Base-by-base conservation (phyloP, 257 asterid genomes). In the Gentiana straminea region DNA sequence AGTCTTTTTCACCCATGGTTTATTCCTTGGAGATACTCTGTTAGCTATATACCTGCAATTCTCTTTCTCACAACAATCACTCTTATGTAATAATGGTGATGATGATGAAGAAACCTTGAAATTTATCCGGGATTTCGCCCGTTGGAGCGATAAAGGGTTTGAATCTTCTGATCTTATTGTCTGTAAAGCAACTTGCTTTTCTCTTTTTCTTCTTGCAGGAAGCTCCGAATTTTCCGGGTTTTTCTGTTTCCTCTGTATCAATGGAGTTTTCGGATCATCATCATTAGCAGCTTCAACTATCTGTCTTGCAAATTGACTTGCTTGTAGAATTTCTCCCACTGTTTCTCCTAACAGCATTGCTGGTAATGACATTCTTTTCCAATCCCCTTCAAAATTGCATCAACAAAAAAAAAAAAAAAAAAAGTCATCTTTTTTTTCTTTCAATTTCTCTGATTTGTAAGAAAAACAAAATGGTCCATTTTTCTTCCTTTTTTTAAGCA, bases 291-390 rank as follows among this genome's bases (percentile, higher is more conserved):
- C 78, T 53, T 77, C 74, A 9, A 80, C 94, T 49, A 83, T 67
- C 33, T 63, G 76, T 65, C 77, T 75, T 4, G 94, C 97, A 57
- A 86, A 85, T 65, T 80, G 81, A 50, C 84, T 78, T 50, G 95
- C 91, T 69, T 81, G 82, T 10, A 85, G 52, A 38, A 89, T 84
- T 66, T 89, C 97, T 46, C 80, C 84, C 61, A 89, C 76, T 4
- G 97, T 89, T 52, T 85, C 97, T n/a, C 87, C 94, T 36, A 89
- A 59, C 1, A 89, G 82, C 97, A 89, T 89, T 61, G 97, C 97
- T 36, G 97, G 95, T 55, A 89, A 61, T 7, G 97, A 77, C 97
- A 84, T 83, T 74, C 86, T 61, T 66, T 60, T 67, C 97, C 94
- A 84, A 52, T 84, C 94, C 45, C 79, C 93, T 79, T 74, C 11